These are phyloP conservation scores for Globisporangium polare DNA, from an alignment of 352 stramenopile genomes.

Conservation along the genomic window DNA sequence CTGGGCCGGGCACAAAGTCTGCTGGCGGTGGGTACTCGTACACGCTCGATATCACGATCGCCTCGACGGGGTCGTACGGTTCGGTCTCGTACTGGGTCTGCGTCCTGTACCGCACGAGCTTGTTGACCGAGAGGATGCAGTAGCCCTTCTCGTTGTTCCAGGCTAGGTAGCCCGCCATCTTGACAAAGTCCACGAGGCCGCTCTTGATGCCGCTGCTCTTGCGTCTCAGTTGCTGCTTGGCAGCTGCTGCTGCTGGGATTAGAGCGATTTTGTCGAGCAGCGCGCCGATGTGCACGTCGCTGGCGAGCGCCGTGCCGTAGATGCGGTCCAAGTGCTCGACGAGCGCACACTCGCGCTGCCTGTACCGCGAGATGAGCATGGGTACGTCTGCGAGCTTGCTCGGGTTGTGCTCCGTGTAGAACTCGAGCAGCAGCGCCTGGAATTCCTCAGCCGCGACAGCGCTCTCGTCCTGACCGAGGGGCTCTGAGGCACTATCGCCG, in stretches of 20 bases:
- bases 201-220: slow-evolving; percentile 30
- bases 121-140: slow-evolving; percentile 49
- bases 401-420: slow-evolving; percentile 58
- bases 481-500: neutral
- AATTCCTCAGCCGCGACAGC: slow-evolving; percentile 17
- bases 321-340: slow-evolving; percentile 66
- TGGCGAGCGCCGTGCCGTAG: slow-evolving; percentile 43
- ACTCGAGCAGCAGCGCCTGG: slow-evolving; percentile 35
- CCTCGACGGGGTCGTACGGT: slow-evolving; percentile 27
- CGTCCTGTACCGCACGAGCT: slow-evolving; percentile 42
- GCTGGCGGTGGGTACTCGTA: slow-evolving; percentile 34
- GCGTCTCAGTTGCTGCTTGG: slow-evolving; percentile 6
- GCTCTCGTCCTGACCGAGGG: slow-evolving; percentile 4
- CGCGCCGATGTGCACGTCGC: slow-evolving; percentile 25
- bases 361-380: slow-evolving; percentile 49
- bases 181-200: slow-evolving; percentile 37
- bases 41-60: slow-evolving; percentile 40
- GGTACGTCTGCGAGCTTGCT: slow-evolving; percentile 55
- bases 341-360: slow-evolving; percentile 42
- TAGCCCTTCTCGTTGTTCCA: slow-evolving; percentile 38
- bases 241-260: neutral
- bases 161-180: slow-evolving; percentile 35
- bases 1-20: neutral
- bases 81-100: slow-evolving; percentile 38
- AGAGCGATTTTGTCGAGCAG: slow-evolving; percentile 25